Conservation (phyloP, 345 rosid genomes). For the Salix koriyanagi region DNA sequence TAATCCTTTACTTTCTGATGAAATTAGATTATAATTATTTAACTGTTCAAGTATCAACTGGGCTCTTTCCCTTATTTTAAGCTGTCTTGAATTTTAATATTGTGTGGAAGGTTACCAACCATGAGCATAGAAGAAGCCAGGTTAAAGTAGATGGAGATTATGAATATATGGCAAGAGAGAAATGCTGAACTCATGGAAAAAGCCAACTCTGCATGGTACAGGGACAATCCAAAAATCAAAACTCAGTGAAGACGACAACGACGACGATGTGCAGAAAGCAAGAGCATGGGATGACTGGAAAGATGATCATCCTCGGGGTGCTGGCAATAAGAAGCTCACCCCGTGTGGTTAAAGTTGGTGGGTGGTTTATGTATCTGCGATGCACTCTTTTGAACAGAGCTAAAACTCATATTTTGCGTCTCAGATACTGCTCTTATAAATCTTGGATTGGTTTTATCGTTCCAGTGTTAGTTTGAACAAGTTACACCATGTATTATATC, state of each 20-base stretch:
- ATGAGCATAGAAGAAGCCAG: conserved; percentile 99
- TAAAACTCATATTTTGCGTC: background rate
- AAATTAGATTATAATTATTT: background rate
- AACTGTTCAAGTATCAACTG: background rate
- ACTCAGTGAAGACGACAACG: conserved; percentile 45
- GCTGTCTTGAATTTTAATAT: background rate
- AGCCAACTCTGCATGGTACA: conserved; percentile 85
- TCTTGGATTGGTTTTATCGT: background rate
- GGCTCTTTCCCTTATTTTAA: background rate
- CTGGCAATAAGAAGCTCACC: conserved; percentile 92
- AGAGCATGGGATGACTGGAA: conserved; percentile 97
- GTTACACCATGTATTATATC: too few relatives aligned
- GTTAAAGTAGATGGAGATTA: conserved; percentile 80
- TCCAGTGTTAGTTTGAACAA: background rate
- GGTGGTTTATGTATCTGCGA: conserved; percentile 1
- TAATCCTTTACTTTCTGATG: background rate
- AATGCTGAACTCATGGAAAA: conserved; percentile 77
- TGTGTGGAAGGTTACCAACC: conserved; percentile 71
- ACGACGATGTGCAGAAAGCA: conserved; percentile 66
- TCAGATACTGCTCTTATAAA: conserved; percentile 4
- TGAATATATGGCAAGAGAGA: conserved; percentile 90
- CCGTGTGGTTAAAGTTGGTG: conserved; percentile 66
- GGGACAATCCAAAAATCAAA: conserved; percentile 37
- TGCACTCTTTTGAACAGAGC: conserved; percentile 1
- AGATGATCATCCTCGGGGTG: conserved; percentile 96